A percentile compares a stretch with the other conserved stretches of the same genome.
Evolutionary conservation across 768 basidiomycete genomes (phyloP).

Genomic region (Daedaleopsis nitida): DNA sequence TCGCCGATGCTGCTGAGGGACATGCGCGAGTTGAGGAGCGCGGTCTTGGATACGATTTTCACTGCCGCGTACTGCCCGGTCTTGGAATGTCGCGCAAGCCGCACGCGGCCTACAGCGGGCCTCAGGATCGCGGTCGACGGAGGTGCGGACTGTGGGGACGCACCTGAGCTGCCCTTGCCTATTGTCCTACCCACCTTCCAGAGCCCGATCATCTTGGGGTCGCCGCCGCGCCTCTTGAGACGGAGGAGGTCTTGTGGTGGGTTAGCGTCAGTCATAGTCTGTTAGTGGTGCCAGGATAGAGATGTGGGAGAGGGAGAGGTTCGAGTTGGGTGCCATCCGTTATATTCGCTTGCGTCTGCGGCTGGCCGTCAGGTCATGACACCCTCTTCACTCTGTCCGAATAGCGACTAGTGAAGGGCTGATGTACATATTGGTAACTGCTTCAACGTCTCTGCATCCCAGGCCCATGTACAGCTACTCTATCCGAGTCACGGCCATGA

Average conservation of each 20-base stretch:
- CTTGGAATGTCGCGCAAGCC: slow-evolving; percentile 84
- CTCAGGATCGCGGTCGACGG: not conserved
- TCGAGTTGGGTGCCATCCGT: not conserved
- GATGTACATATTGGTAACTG: no score
- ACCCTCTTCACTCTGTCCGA: no score
- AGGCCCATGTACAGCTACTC: no score
- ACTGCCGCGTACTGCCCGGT: slow-evolving; percentile 90
- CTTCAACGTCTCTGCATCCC: no score
- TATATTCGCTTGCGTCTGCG: not conserved
- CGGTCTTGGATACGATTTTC: slow-evolving; percentile 87
- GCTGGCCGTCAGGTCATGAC: no score
- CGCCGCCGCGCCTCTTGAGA: slow-evolving; percentile 28
- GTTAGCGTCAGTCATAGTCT: slow-evolving; percentile 18
- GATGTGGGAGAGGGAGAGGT: not conserved
- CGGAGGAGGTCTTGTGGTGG: slow-evolving; percentile 15
- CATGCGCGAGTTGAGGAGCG: slow-evolving; percentile 62
- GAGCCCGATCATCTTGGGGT: slow-evolving; percentile 47
- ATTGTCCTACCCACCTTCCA: slow-evolving; percentile 60
- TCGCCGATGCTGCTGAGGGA: slow-evolving; percentile 71
- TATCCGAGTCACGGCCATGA: no score
- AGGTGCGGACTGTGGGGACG: not conserved
- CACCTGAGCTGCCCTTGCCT: slow-evolving; percentile 56
- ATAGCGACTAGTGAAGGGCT: no score
- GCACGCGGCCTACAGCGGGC: slow-evolving; percentile 70
- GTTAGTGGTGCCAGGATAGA: not conserved